Conservation (phyloP, 148 eudicot species). For the Chenopodium berlandieri region DNA sequence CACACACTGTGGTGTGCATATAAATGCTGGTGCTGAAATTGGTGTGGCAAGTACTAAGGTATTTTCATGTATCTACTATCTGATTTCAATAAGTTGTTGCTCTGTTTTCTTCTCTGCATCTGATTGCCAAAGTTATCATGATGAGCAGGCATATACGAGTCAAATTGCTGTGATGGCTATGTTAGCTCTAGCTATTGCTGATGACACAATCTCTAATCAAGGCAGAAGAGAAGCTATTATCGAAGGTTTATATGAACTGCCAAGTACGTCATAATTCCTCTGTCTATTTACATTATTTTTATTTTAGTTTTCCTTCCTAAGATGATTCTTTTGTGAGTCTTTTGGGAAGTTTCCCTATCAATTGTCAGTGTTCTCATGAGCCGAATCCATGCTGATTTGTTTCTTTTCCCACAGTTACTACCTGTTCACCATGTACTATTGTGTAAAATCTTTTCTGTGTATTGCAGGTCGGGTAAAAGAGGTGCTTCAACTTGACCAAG, state of each 20-base stretch:
- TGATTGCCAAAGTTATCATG: conserved; percentile 4
- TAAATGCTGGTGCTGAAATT: conserved; percentile 97
- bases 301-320: not conserved
- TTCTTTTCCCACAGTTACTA: not conserved
- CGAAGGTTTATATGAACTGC: conserved; percentile 80
- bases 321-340: not conserved
- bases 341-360: not conserved
- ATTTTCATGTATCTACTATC: not conserved
- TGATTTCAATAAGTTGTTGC: not conserved
- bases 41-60: conserved; percentile 99
- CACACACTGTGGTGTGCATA: conserved; percentile 93
- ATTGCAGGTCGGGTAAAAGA: conserved; percentile 72
- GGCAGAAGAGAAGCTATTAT: conserved; percentile 76
- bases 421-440: not conserved
- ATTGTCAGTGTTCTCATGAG: not conserved
- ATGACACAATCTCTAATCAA: conserved; percentile 81
- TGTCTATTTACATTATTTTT: not conserved
- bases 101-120: conserved; percentile 10
- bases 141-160: conserved; percentile 93
- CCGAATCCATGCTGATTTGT: not conserved
- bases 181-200: conserved; percentile 90
- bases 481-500: conserved; percentile 84
- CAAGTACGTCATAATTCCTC: conserved; percentile 48
- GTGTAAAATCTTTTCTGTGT: not conserved
- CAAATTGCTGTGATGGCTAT: conserved; percentile 99